These are phyloP conservation scores for Thielaviopsis cerberus DNA, from an alignment of 2,329 filamentous ascomycete species.

Conservation along the genomic window DNA sequence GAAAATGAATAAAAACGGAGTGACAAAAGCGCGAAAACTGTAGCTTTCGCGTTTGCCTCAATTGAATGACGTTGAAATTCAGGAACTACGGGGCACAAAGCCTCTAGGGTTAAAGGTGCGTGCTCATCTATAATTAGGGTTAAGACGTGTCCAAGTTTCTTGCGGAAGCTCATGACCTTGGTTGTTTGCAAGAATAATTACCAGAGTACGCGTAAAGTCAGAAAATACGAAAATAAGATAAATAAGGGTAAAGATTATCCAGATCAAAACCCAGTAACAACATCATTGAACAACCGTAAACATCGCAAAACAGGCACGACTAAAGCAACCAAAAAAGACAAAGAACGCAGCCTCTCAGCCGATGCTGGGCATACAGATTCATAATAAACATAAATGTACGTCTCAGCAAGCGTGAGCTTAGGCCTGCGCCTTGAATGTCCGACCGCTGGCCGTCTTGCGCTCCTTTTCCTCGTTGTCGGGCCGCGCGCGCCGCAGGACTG, in stretches of 20 bases:
- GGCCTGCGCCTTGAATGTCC: slow-evolving; percentile 56
- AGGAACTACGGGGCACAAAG: neutral
- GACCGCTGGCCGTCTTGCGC: slow-evolving; percentile 89
- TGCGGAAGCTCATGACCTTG: neutral
- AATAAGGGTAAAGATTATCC: neutral
- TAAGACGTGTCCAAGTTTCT: neutral
- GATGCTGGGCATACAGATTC: neutral
- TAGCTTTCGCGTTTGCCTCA: neutral
- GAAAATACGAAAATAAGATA: neutral
- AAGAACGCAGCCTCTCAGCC: neutral
- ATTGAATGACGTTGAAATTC: neutral
- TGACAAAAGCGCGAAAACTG: neutral
- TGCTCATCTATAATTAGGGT: neutral
- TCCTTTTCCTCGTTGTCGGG: slow-evolving; percentile 95
- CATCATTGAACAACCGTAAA: neutral
- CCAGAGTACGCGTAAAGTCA: neutral
- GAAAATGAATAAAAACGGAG: neutral
- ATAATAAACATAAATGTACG: slow-evolving; percentile 12
- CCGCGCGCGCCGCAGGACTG: slow-evolving; percentile 85
- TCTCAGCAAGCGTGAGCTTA: slow-evolving; percentile 8
- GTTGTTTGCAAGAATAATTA: neutral
- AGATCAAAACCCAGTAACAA: neutral
- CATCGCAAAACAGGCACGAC: neutral
- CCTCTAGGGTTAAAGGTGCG: neutral
- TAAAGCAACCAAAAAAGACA: slow-evolving; percentile 1